Evolutionary conservation across 1,284 basidiomycete genomes (phyloP).

Genomic region (Moesziomyces parantarcticus): DNA sequence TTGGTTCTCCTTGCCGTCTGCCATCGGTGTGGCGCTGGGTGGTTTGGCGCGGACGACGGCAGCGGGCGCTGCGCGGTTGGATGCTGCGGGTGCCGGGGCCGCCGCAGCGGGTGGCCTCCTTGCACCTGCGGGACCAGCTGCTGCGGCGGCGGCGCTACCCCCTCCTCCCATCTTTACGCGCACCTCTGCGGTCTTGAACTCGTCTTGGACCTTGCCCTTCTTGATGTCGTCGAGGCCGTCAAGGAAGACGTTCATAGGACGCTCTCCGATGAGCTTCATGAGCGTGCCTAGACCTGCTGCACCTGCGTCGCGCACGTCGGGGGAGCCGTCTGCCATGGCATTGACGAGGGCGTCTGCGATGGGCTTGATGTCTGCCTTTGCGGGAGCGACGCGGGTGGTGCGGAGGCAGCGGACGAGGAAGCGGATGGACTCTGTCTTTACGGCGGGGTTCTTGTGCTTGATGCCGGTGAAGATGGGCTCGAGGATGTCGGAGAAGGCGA

Average conservation of each 20-base stretch:
- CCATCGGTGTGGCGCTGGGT: constrained; percentile 14
- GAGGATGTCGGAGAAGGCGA: constrained; percentile 79
- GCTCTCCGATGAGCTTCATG: constrained; percentile 97
- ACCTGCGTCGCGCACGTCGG: constrained; percentile 89
- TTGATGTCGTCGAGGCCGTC: constrained; percentile 88
- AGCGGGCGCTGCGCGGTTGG: constrained; percentile 31
- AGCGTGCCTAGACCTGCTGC: constrained; percentile 87
- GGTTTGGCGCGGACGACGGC: constrained; percentile 33
- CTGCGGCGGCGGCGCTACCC: constrained; percentile 18
- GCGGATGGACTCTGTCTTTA: constrained; percentile 91
- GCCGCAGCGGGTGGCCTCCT: constrained; percentile 15
- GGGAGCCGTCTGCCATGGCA: constrained; percentile 87
- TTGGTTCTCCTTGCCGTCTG: constrained; percentile 38
- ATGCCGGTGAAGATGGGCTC: constrained; percentile 83
- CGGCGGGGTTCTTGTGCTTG: constrained; percentile 94
- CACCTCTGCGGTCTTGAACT: constrained; percentile 72
- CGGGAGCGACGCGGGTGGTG: constrained; percentile 75
- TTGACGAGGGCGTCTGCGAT: constrained; percentile 81
- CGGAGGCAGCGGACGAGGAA: constrained; percentile 86
- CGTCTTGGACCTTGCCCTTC: constrained; percentile 93
- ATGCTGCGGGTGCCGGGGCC: constrained; percentile 16
- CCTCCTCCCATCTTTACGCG: constrained; percentile 54
- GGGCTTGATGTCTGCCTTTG: constrained; percentile 82
- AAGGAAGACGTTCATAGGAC: constrained; percentile 87
- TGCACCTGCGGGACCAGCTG: constrained; percentile 23